A percentile compares a stretch with the other conserved stretches of the same genome.
Conservation (phyloP, 495 filamentous ascomycete genomes). For the Pyrenula aspistea region DNA sequence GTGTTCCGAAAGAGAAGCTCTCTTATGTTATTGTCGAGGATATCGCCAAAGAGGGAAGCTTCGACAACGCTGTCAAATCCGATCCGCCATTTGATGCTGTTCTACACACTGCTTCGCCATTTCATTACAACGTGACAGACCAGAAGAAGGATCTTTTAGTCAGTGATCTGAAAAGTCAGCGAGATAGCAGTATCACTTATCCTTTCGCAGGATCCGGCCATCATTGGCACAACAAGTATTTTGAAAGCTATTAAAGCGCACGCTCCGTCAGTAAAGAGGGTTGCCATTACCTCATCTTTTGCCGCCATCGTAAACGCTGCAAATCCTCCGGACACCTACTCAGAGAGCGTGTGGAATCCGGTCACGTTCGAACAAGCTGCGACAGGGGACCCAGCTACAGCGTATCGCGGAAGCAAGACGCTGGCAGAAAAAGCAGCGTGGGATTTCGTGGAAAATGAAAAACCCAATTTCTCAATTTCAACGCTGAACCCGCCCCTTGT, state of each 20-base stretch:
- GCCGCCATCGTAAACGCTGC: constrained; percentile 53
- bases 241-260: constrained; percentile 61
- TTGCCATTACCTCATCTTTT: constrained; percentile 80
- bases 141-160: constrained; percentile 62
- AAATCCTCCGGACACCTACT: constrained; percentile 44
- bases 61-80: constrained; percentile 62
- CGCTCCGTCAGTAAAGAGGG: constrained; percentile 66
- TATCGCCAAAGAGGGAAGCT: constrained; percentile 62
- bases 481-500: constrained; percentile 67
- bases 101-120: constrained; percentile 80
- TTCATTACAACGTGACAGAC: constrained; percentile 62
- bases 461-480: constrained; percentile 62
- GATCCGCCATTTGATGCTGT: constrained; percentile 72
- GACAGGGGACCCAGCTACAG: constrained; percentile 32
- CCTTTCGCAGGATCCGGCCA: constrained; percentile 47
- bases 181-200: background rate
- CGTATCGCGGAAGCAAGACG: constrained; percentile 61
- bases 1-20: constrained; percentile 48
- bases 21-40: constrained; percentile 71
- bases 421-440: constrained; percentile 63
- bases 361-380: constrained; percentile 58
- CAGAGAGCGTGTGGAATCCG: constrained; percentile 75
- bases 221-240: constrained; percentile 75
- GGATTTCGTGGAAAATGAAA: constrained; percentile 69
- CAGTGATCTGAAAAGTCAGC: constrained; percentile 1